Percentiles rank a stretch among this genome's conserved stretches.
phyloP scores from a whole-genome alignment of 139 green algal species.

The Volvox africanus region DNA sequence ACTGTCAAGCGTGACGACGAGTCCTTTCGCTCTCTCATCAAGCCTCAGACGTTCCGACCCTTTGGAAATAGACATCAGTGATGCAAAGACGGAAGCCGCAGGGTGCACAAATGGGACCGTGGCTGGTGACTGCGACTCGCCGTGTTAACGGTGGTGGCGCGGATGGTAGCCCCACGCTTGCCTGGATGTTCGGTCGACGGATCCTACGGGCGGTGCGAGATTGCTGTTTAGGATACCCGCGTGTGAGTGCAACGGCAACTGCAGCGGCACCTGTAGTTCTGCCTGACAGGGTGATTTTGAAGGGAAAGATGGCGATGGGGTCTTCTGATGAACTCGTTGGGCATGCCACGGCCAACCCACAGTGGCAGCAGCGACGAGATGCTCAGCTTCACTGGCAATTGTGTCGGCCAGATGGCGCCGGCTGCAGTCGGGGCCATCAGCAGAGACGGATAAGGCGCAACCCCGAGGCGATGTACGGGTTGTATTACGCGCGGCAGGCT shows the following conservation, averaged over 20 bases:
- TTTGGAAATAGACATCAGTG: neutral
- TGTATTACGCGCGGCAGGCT: conserved; percentile 43
- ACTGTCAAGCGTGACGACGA: neutral
- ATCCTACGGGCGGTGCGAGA: neutral
- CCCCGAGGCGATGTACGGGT: conserved; percentile 1
- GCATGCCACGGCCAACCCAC: neutral
- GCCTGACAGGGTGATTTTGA: too few species aligned
- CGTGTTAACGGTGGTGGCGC: neutral
- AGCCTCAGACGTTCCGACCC: neutral
- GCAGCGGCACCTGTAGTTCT: too few species aligned
- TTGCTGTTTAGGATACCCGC: conserved; percentile 29
- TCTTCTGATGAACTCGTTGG: too few species aligned
- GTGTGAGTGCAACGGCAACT: neutral
- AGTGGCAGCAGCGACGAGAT: too few species aligned
- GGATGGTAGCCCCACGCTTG: neutral
- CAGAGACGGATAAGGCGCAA: neutral
- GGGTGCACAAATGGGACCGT: neutral
- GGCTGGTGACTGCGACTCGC: neutral
- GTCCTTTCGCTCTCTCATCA: conserved; percentile 11
- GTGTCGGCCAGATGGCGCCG: neutral
- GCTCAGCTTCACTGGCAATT: too few species aligned
- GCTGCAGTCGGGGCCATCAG: neutral
- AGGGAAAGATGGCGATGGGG: too few species aligned
- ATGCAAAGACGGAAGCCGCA: neutral
- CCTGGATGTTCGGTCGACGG: neutral